Conservation (phyloP, 305 asterid genomes). For the Fraxinus dipetala region DNA sequence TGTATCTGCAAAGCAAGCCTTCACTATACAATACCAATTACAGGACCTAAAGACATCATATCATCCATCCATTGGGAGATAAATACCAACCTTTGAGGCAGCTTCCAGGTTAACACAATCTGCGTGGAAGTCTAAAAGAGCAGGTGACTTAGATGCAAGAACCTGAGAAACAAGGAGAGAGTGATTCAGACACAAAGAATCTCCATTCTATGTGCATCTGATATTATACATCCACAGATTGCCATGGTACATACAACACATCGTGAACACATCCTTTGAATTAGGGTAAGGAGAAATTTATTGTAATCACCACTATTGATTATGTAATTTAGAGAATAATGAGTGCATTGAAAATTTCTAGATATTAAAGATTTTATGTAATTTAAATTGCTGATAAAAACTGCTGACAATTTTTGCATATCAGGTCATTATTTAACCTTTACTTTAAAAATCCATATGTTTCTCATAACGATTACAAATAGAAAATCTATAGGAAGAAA, state of each 20-base stretch:
- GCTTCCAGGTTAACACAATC: constrained; percentile 79
- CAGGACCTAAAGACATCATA: background rate
- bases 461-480: constrained; percentile 1
- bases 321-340: background rate
- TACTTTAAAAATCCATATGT: background rate
- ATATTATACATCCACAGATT: background rate
- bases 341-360: background rate
- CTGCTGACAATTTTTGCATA: background rate
- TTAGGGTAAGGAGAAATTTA: background rate
- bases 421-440: background rate
- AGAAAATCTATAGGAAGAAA: background rate
- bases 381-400: background rate
- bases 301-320: background rate
- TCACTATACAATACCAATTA: constrained; percentile 16
- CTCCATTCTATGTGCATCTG: background rate
- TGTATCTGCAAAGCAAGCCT: constrained; percentile 59
- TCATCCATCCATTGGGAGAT: constrained; percentile 22
- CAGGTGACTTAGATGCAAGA: constrained; percentile 61
- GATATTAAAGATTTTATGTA: background rate
- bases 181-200: background rate
- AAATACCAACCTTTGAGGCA: constrained; percentile 72
- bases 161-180: constrained; percentile 44
- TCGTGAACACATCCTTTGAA: background rate
- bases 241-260: background rate
- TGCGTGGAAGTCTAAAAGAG: constrained; percentile 67